Evolutionary conservation across 129 eudicot species (phyloP).

Genomic region (Helianthus annuus): HanXRQr2.0-SUNRISE NC_035433.2:140242581-140243080

Average conservation of each 20-base stretch:
- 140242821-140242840: background rate
- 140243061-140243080: no score
- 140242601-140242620: constrained; percentile 62
- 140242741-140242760: background rate
- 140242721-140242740: background rate
- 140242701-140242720: background rate
- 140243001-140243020: background rate
- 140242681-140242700: background rate
- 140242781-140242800: constrained; percentile 23
- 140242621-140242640: constrained; percentile 63
- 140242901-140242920: no score
- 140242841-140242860: background rate
- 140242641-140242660: constrained; percentile 49
- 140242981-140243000: background rate
- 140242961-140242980: constrained; percentile 8
- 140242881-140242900: no score
- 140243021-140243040: background rate
- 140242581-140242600: constrained; percentile 78
- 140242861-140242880: background rate
- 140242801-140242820: constrained; percentile 24
- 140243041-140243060: background rate
- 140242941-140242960: constrained; percentile 18
- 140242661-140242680: background rate
- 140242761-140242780: no score
- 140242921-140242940: constrained; percentile 32